Evolutionary conservation across 768 basidiomycete species (phyloP).

Genomic region (Fistulinella prunicolor): DNA sequence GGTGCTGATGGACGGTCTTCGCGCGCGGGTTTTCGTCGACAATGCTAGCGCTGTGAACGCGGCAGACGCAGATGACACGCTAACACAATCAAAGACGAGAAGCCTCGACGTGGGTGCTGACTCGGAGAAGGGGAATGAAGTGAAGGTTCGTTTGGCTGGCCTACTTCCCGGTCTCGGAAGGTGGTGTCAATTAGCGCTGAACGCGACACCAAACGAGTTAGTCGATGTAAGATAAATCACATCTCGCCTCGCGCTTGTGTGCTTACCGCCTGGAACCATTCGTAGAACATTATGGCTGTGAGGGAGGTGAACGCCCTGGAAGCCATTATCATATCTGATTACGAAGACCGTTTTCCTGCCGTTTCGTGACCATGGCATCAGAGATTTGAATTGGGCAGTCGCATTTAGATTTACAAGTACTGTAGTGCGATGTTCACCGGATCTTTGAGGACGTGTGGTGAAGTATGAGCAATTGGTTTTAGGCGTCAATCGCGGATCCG

Average conservation of each 20-base stretch:
- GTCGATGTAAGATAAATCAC: constrained; percentile 62
- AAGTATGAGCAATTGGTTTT: no score
- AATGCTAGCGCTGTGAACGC: constrained; percentile 11
- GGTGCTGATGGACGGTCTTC: constrained; percentile 60
- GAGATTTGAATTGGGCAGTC: no score
- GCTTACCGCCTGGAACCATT: neutral
- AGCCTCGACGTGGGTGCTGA: constrained; percentile 12
- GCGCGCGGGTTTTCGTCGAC: constrained; percentile 58
- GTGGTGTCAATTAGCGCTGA: constrained; percentile 71
- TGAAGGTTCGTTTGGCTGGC: constrained; percentile 68
- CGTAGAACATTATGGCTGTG: constrained; percentile 57
- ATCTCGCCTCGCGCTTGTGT: neutral
- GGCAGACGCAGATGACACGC: constrained; percentile 10
- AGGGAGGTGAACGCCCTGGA: constrained; percentile 66
- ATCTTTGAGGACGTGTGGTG: no score
- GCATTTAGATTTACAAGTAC: no score
- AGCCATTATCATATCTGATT: constrained; percentile 70
- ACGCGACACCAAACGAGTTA: constrained; percentile 72
- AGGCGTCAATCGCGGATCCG: no score
- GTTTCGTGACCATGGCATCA: constrained; percentile 21
- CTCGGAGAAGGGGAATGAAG: constrained; percentile 30
- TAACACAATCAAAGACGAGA: constrained; percentile 9
- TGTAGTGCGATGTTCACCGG: no score
- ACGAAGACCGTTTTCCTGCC: constrained; percentile 47
- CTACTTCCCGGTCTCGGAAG: constrained; percentile 76